Percentiles rank a stretch among this genome's conserved stretches.
phyloP scores from a whole-genome alignment of 164 flowering plant genomes.

The Aristolochia californica region DNA sequence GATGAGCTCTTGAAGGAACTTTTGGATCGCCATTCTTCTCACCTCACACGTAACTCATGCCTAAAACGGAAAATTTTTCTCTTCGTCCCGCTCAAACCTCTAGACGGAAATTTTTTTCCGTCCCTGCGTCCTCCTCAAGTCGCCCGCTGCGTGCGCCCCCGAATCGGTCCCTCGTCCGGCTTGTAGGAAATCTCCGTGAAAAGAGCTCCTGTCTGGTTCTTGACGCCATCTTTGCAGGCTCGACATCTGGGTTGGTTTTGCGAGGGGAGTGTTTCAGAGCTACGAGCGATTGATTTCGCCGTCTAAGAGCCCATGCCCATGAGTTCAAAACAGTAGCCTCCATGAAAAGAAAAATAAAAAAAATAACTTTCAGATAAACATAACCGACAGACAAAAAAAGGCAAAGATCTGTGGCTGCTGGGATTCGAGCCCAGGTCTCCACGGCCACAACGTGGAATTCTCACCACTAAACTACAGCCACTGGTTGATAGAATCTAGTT shows the following conservation, averaged over 20 bases:
- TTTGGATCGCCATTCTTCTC: too few species aligned
- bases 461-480: slow-evolving; percentile 71
- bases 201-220: slow-evolving; percentile 2
- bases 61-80: too few species aligned
- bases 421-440: slow-evolving; percentile 99
- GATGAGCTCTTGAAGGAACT: too few species aligned
- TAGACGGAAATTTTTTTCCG: too few species aligned
- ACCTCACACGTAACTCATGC: too few species aligned
- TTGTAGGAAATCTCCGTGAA: slow-evolving; percentile 12
- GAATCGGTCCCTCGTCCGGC: too few species aligned
- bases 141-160: too few species aligned
- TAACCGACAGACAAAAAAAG: too few species aligned
- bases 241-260: slow-evolving; percentile 29
- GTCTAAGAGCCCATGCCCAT: slow-evolving; percentile 32
- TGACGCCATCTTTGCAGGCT: slow-evolving; percentile 34
- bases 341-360: slow-evolving; percentile 1
- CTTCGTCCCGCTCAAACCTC: too few species aligned
- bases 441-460: slow-evolving; percentile 98
- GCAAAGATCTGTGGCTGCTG: slow-evolving; percentile 99
- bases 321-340: slow-evolving; percentile 29
- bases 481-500: too few species aligned
- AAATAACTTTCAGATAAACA: too few species aligned
- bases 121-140: too few species aligned
- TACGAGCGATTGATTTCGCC: slow-evolving; percentile 26
- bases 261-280: slow-evolving; percentile 23